Evolutionary conservation across 495 filamentous ascomycete species (phyloP).

Genomic region (Stereocaulon alpinum): DNA sequence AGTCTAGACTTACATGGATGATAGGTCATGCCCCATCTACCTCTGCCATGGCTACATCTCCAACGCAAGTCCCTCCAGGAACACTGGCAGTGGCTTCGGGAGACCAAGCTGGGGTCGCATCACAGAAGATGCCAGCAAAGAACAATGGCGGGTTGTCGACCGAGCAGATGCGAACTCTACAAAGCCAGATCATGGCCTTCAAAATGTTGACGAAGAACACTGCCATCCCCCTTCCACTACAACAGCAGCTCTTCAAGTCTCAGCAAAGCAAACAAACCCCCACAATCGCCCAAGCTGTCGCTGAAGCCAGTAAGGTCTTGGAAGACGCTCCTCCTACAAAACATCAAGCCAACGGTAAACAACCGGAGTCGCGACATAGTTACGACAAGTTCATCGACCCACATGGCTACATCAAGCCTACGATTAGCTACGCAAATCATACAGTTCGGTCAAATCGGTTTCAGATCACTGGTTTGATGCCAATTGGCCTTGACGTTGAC

Average conservation of each 20-base stretch:
- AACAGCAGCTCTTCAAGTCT: conserved; percentile 64
- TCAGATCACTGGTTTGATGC: conserved; percentile 77
- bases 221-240: conserved; percentile 60
- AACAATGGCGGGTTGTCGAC: conserved; percentile 49
- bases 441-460: conserved; percentile 56
- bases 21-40: conserved; percentile 20
- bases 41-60: conserved; percentile 28
- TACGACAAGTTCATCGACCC: conserved; percentile 61
- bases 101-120: conserved; percentile 20
- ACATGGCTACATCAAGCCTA: conserved; percentile 43
- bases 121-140: conserved; percentile 27
- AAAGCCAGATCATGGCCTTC: conserved; percentile 74
- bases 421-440: conserved; percentile 74
- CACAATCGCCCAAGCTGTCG: conserved; percentile 45
- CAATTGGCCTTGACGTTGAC: conserved; percentile 67
- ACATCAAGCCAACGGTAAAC: conserved; percentile 17
- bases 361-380: conserved; percentile 30
- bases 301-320: conserved; percentile 41
- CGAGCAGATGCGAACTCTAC: conserved; percentile 59
- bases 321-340: conserved; percentile 37
- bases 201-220: conserved; percentile 71
- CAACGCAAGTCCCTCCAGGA: conserved; percentile 29
- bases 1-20: neutral
- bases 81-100: conserved; percentile 18
- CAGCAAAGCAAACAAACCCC: conserved; percentile 53